Percentiles rank a stretch among this genome's conserved stretches.
phyloP scores from a whole-genome alignment of 768 basidiomycete species.

The Cubamyces sp. region DNA sequence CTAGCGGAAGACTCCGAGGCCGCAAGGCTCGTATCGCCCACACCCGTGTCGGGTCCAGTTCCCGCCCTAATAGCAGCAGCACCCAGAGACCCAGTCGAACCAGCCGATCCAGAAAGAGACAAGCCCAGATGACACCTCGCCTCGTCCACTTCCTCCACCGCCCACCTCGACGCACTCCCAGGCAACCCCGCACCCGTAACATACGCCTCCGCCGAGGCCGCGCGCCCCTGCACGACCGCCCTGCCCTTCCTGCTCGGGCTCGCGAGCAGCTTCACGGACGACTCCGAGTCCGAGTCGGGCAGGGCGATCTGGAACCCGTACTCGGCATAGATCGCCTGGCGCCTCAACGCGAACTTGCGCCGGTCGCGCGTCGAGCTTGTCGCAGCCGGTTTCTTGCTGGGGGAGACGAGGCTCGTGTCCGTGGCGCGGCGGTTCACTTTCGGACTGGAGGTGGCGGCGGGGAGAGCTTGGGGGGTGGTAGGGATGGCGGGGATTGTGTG shows the following conservation, averaged over 20 bases:
- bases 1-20: not conserved
- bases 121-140: not conserved
- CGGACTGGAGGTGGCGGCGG: not conserved
- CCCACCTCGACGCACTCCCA: too few species aligned
- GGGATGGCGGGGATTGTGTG: not conserved
- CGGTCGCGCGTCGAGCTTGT: not conserved
- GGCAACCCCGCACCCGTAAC: too few species aligned
- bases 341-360: conserved; percentile 18
- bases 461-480: not conserved
- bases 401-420: not conserved
- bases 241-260: not conserved
- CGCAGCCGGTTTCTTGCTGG: not conserved
- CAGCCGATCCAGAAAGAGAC: not conserved
- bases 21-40: too few species aligned
- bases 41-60: too few species aligned
- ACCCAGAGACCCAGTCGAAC: not conserved
- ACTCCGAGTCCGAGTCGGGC: conserved; percentile 21
- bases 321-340: conserved; percentile 23
- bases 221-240: not conserved
- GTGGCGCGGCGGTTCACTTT: not conserved
- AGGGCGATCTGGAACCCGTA: conserved; percentile 20
- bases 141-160: not conserved
- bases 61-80: not conserved
- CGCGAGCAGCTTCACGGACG: conserved; percentile 8
- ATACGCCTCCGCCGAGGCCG: conserved; percentile 9